These are phyloP conservation scores for Entoloma clypeatum DNA, from an alignment of 1,284 basidiomycete species.

Conservation along the genomic window DNA sequence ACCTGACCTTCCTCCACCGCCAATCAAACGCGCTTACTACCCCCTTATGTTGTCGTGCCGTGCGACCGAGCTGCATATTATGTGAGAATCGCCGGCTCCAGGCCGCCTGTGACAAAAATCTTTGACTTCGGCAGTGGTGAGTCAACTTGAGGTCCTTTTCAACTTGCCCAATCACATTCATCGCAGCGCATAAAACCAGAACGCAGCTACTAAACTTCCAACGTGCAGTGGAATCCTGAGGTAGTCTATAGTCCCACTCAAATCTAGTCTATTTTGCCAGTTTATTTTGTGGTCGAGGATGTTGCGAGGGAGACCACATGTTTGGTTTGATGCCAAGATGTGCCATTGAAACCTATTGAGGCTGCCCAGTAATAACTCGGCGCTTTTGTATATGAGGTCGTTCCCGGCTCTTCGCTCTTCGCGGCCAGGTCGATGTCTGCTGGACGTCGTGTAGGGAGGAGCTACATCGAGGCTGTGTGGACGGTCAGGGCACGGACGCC, in stretches of 20 bases:
- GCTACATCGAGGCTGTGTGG: conserved; percentile 1
- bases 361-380: neutral
- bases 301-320: conserved; percentile 13
- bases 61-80: conserved; percentile 1
- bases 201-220: conserved; percentile 7
- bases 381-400: conserved; percentile 8
- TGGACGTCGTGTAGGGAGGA: conserved; percentile 9
- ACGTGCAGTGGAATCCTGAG: conserved; percentile 12
- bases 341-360: conserved; percentile 4
- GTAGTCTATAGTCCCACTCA: conserved; percentile 10
- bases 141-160: too few species aligned
- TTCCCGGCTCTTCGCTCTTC: conserved; percentile 8
- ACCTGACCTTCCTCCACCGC: conserved; percentile 9
- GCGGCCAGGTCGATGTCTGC: conserved; percentile 1
- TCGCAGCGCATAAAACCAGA: conserved; percentile 10
- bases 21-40: conserved; percentile 1
- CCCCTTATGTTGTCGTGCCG: too few species aligned
- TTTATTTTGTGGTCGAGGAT: conserved; percentile 10
- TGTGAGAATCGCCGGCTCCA: conserved; percentile 1
- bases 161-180: too few species aligned
- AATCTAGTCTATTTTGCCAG: conserved; percentile 6
- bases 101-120: conserved; percentile 4
- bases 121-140: conserved; percentile 2
- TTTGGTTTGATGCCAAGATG: too few species aligned
- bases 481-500: conserved; percentile 9